Base-by-base conservation (phyloP, 2,329 filamentous ascomycete species). In the Pseudocercospora vitis region DNA sequence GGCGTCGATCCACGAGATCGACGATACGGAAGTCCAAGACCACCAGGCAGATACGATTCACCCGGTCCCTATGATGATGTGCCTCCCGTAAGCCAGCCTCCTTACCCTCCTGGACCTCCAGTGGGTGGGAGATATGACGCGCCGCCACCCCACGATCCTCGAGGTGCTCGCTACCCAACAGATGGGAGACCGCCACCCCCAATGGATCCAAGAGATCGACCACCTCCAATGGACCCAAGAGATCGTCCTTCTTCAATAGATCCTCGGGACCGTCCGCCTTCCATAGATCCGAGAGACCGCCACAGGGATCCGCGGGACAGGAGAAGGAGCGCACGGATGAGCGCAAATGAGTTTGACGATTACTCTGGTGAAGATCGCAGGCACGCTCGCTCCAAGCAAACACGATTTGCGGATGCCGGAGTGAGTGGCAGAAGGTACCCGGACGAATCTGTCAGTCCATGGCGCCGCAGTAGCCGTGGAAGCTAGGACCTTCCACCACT, bases 351-450 rank as follows among this genome's bases (percentile, higher is more conserved):
- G 12, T 29, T 45, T 26, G 49, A 56, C 18, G 53, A 56, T 23
- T 48, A 35, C 46, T 56, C 51, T 31, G 53, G 51, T 18, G 53
- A 56, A 19, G 35, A 48, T 26, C 35, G 53, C 21, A 48, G 49
- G 26, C 49, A 56, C 21, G 48, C 42, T 24, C 35, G 53, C 7
- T 37, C 53, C 19, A 56, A 56, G 21, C 53, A 56, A 24, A 56
- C 53, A 19, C 53, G 53, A 9, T 56, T 56, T 31, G 45, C 53
- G 7, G 53, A 56, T 45, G 52, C 49, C 23, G 53, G 53, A 12
- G 53, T 56, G 1, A 56, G 50, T 39, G 53, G 53, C 7, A 52
- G 53, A 14, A 23, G 49, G 19, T 56, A 56, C 42, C 53, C 53
- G 1, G 53, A 56, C n/a, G 53, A 56, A n/a, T 45, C 42, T 45